These are phyloP conservation scores for Lactarius psammicola DNA, from an alignment of 768 basidiomycete genomes.

Conservation along the genomic window DNA sequence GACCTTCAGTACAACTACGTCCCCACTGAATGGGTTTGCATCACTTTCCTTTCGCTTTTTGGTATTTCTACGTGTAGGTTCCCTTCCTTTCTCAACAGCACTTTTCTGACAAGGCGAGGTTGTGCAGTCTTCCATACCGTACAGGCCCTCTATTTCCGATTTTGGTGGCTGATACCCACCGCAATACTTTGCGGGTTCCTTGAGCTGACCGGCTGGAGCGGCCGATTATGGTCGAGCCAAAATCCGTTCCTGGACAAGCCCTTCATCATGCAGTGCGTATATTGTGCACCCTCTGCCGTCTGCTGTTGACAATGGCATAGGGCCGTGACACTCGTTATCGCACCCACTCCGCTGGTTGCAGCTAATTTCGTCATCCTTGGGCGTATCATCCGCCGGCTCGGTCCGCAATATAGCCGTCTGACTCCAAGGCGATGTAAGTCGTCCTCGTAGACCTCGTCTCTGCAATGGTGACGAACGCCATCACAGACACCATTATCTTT, in stretches of 20 bases:
- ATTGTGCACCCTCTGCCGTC: background rate
- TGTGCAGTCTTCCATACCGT: conserved; percentile 14
- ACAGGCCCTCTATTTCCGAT: conserved; percentile 35
- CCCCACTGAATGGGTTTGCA: conserved; percentile 40
- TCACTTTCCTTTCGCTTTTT: conserved; percentile 40
- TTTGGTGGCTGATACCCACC: conserved; percentile 28
- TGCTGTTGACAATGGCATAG: conserved; percentile 5
- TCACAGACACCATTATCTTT: conserved; percentile 20
- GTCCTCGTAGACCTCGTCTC: background rate
- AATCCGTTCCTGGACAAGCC: conserved; percentile 13
- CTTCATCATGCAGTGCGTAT: conserved; percentile 25
- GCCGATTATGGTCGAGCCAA: conserved; percentile 23
- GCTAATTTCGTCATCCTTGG: conserved; percentile 28
- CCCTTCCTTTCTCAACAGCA: background rate
- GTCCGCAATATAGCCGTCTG: conserved; percentile 26
- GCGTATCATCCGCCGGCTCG: conserved; percentile 23
- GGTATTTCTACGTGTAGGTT: conserved; percentile 34
- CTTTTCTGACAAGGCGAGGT: background rate
- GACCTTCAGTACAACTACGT: conserved; percentile 36
- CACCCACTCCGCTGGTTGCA: conserved; percentile 27
- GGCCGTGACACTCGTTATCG: conserved; percentile 16
- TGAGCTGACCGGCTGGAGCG: conserved; percentile 23
- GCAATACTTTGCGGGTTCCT: conserved; percentile 22
- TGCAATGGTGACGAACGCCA: background rate
- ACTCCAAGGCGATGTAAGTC: conserved; percentile 24